Base-by-base conservation (phyloP, 768 basidiomycete species). In the Rhodotorula kratochvilovae region DNA sequence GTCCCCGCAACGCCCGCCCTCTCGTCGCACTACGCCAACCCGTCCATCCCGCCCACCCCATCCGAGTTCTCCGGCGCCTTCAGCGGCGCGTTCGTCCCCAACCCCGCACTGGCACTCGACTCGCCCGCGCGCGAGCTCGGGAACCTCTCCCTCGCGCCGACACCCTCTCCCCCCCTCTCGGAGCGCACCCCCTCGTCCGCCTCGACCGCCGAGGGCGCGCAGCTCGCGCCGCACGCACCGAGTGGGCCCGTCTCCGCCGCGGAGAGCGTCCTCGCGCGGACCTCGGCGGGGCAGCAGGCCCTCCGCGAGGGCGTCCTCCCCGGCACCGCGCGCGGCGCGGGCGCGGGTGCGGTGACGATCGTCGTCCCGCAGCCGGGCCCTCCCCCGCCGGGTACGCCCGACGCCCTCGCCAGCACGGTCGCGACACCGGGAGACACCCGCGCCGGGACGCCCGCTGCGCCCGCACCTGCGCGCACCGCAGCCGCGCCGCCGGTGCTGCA, bases 201-300 rank as follows among this genome's bases (percentile, higher is more conserved):
- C 25, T n/a, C 51, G 31, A 56, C 55, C 16, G 21, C 27, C 35
- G 23, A 27, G 33, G n/a, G 31, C 5, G 23, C 21, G 23, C 19
- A n/a, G 50, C 33, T n/a, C 56, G 57, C 57, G 56, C 58, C 35
- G 57, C 35, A 39, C 35, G 23, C 56, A 5, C 56, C 35, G 5
- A 25, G 42, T 11, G 35, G 57, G 5, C 63, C 61, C 29, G 59
- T 31, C 23, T 35, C 46, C 7, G 33, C 63, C 12, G 61, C 61
- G 23, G 50, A 56, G 46, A 57, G 35, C 31, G 58, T 71, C 51
- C 48, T 71, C 23, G 45, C 43, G 16, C 19, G 66, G 19, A 71
- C 66, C n/a, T 50, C 59, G 36, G 70, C 70, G 11, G 66, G 66
- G 2, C 54, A 67, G 56, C 56, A 71, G 46, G 48, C 66, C 11